Percentiles rank a stretch among this genome's conserved stretches.
Evolutionary conservation across 2,329 filamentous ascomycete species (phyloP).

Genomic region (Macrophomina phaseolina): DNA sequence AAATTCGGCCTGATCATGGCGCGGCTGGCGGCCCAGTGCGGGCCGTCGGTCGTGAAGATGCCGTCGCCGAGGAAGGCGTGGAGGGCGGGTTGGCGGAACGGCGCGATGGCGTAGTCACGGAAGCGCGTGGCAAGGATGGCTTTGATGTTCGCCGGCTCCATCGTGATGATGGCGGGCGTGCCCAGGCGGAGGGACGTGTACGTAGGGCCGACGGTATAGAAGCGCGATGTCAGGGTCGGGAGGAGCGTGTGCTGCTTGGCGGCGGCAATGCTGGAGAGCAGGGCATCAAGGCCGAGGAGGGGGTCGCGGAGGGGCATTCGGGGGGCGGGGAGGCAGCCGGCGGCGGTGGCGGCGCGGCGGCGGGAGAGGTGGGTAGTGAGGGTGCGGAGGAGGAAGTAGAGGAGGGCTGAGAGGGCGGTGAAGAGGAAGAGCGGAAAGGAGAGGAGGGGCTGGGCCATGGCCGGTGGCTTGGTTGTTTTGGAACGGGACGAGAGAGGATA

Average conservation of each 20-base stretch:
- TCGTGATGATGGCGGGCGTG: conserved; percentile 61
- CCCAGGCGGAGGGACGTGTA: conserved; percentile 57
- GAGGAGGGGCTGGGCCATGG: conserved; percentile 2
- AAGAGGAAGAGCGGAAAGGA: conserved; percentile 28
- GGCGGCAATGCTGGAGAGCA: conserved; percentile 48
- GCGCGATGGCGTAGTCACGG: conserved; percentile 53
- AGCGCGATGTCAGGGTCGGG: conserved; percentile 29
- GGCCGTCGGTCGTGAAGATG: conserved; percentile 55
- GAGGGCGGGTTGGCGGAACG: conserved; percentile 43
- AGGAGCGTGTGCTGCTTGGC: conserved; percentile 42
- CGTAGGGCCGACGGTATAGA: background rate
- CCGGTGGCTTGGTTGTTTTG: background rate
- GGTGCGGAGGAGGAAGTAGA: conserved; percentile 42
- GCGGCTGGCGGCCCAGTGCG: conserved; percentile 40
- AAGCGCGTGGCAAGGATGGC: conserved; percentile 52
- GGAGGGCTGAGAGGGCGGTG: conserved; percentile 37
- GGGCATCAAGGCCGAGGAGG: conserved; percentile 60
- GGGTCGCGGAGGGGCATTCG: conserved; percentile 48
- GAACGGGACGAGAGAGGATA: background rate
- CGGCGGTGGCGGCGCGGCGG: conserved; percentile 45
- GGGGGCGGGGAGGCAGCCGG: conserved; percentile 55
- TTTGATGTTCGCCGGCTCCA: conserved; percentile 57
- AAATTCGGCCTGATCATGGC: conserved; percentile 39
- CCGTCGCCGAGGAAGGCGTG: conserved; percentile 50
- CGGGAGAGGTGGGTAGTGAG: conserved; percentile 45